phyloP scores from a whole-genome alignment of 2,329 filamentous ascomycete genomes.

The Fusarium sp. region DNA sequence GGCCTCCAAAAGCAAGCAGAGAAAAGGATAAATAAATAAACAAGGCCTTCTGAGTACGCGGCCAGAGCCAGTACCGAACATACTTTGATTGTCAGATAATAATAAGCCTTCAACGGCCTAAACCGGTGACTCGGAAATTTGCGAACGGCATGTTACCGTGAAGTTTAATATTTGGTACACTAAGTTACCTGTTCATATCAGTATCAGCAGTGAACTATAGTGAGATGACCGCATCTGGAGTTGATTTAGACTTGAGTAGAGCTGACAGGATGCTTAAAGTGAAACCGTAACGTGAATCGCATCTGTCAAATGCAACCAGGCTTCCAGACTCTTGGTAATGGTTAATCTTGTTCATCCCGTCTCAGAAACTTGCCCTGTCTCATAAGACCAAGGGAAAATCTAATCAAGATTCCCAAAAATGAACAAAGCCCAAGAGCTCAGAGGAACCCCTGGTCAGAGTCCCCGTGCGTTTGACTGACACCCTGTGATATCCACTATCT shows the following conservation, averaged over 20 bases:
- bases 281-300: constrained; percentile 14
- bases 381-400: background rate
- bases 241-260: background rate
- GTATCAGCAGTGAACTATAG: background rate
- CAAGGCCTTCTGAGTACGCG: background rate
- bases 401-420: constrained; percentile 15
- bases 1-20: constrained; percentile 4
- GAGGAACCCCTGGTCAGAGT: constrained; percentile 3
- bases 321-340: constrained; percentile 7
- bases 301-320: constrained; percentile 4
- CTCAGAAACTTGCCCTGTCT: constrained; percentile 13
- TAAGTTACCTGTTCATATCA: background rate
- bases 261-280: background rate
- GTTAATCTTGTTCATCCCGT: constrained; percentile 14
- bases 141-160: background rate
- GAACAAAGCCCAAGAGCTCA: constrained; percentile 3
- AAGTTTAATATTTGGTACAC: background rate
- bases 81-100: background rate
- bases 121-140: constrained; percentile 6
- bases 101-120: background rate
- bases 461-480: constrained; percentile 5
- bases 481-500: constrained; percentile 26
- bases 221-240: background rate
- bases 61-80: background rate
- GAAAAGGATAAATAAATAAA: constrained; percentile 7